Conservation (phyloP, 2,329 filamentous ascomycete species). For the Ascochyta lentis region DNA sequence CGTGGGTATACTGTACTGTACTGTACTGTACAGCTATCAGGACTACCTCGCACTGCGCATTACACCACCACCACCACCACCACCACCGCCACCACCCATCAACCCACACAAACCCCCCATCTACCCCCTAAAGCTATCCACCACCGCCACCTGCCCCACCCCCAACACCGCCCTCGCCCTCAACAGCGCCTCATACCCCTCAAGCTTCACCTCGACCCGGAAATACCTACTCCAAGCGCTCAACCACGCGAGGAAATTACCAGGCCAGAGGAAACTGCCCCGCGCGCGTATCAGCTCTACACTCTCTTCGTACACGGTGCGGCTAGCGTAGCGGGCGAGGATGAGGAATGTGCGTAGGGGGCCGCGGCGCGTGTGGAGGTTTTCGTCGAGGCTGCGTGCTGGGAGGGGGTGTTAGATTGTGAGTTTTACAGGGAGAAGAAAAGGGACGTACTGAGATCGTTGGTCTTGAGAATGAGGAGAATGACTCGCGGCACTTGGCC, state of each 20-base stretch:
- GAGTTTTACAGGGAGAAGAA: not conserved
- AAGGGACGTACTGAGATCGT: conserved; percentile 75
- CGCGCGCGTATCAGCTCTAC: conserved; percentile 55
- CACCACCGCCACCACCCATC: too few species aligned
- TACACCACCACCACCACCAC: too few species aligned
- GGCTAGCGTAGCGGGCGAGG: conserved; percentile 67
- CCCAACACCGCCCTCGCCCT: conserved; percentile 59
- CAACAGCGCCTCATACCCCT: conserved; percentile 65
- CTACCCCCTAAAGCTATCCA: conserved; percentile 17
- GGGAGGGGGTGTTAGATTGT: conserved; percentile 18
- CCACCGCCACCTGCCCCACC: conserved; percentile 37
- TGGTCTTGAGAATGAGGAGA: conserved; percentile 94
- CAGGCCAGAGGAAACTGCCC: conserved; percentile 59
- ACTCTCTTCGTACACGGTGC: conserved; percentile 67
- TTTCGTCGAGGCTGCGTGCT: conserved; percentile 90
- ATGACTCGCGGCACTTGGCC: conserved; percentile 91
- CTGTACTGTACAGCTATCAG: too few species aligned
- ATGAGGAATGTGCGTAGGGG: conserved; percentile 69
- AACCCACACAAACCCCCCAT: not conserved
- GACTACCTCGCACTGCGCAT: too few species aligned
- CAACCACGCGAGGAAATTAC: conserved; percentile 60
- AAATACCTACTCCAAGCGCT: conserved; percentile 61
- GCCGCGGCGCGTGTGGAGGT: conserved; percentile 74
- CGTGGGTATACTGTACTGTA: too few species aligned
- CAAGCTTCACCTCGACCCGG: conserved; percentile 64